These are phyloP conservation scores for Backusella parvicylindrica DNA, from an alignment of 192 early-diverging fungal species.

Conservation along the genomic window DNA sequence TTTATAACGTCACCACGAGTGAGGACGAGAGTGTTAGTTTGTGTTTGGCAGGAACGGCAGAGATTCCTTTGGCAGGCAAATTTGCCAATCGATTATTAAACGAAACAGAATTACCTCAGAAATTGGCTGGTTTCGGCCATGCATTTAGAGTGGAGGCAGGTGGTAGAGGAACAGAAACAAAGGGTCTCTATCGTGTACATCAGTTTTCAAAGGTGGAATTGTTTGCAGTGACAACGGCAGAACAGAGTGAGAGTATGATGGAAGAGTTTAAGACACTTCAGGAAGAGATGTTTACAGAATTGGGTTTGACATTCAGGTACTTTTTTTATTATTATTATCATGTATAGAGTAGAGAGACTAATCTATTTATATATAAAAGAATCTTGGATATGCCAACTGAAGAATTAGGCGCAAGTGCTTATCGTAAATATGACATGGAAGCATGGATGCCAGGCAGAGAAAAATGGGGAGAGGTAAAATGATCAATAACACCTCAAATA, in stretches of 20 bases:
- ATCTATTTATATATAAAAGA: too few species aligned
- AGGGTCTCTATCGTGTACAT: conserved; percentile 88
- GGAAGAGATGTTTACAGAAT: conserved; percentile 64
- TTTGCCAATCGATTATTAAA: conserved; percentile 60
- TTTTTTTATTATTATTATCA: too few species aligned
- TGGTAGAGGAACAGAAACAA: conserved; percentile 71
- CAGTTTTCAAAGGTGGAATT: conserved; percentile 94
- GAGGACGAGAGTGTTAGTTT: conserved; percentile 34
- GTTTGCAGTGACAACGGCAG: conserved; percentile 66
- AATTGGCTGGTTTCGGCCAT: conserved; percentile 76
- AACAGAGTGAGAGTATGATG: conserved; percentile 62
- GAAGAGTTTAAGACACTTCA: conserved; percentile 73
- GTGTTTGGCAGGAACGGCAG: conserved; percentile 85
- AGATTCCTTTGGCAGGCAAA: conserved; percentile 88
- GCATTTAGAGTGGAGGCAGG: conserved; percentile 88
- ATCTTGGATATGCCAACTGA: conserved; percentile 88
- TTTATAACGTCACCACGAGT: conserved; percentile 58
- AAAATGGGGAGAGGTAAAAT: conserved; percentile 65
- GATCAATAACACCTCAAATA: too few species aligned
- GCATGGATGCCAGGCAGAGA: conserved; percentile 93
- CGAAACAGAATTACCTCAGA: conserved; percentile 54
- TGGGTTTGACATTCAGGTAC: conserved; percentile 78
- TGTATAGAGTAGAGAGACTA: too few species aligned
- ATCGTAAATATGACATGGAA: conserved; percentile 90
- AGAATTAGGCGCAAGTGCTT: conserved; percentile 88